Conservation (phyloP, 495 filamentous ascomycete genomes). For the Copromyces sp. region DNA sequence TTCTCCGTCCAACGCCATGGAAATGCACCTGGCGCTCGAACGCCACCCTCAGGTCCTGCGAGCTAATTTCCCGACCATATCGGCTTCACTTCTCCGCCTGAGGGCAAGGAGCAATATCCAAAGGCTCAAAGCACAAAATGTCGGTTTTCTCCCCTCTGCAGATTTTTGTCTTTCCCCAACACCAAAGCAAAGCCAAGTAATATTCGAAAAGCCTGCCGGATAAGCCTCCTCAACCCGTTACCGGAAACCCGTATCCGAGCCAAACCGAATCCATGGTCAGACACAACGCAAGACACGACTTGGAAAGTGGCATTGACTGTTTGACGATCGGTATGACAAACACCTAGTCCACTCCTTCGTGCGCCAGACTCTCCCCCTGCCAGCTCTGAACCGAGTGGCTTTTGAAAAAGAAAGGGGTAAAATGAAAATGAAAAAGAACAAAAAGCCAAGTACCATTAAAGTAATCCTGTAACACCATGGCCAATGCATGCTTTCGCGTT, state of each 20-base stretch:
- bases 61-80: neutral
- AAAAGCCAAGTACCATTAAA: slow-evolving; percentile 12
- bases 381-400: neutral
- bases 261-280: neutral
- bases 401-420: neutral
- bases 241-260: neutral
- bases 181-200: neutral
- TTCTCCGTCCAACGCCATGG: neutral
- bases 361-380: neutral
- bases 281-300: slow-evolving; percentile 1
- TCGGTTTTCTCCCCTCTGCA: slow-evolving; percentile 3
- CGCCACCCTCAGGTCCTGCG: slow-evolving; percentile 1
- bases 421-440: neutral
- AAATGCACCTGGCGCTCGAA: slow-evolving; percentile 5
- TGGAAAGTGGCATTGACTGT: slow-evolving; percentile 6
- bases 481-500: slow-evolving; percentile 22
- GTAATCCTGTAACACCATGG: slow-evolving; percentile 13
- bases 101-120: neutral
- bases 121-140: slow-evolving; percentile 1
- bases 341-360: neutral
- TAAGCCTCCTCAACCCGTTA: neutral
- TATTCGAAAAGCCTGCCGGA: neutral
- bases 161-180: neutral
- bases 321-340: neutral
- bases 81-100: neutral